A percentile compares a stretch with the other conserved stretches of the same genome.
Conservation (phyloP, 305 asterid species). For the Andrographis paniculata region DNA sequence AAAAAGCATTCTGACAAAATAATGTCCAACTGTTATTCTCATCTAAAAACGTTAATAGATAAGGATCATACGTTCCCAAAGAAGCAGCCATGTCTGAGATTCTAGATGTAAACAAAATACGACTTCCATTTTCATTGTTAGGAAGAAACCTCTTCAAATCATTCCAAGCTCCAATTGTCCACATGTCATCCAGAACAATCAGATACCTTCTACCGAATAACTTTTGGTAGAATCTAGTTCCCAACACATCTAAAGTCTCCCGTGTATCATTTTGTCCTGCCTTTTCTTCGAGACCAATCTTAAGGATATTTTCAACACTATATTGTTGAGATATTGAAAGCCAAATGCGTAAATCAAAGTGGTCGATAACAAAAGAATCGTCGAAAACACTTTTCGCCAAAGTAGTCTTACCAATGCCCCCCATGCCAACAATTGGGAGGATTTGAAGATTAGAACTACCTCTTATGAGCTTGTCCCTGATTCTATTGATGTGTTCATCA, state of each 20-base stretch:
- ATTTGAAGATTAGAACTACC: neutral
- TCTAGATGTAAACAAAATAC: neutral
- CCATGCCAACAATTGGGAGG: no score
- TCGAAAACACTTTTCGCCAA: neutral
- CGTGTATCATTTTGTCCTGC: neutral
- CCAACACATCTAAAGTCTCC: neutral
- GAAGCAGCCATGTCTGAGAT: neutral
- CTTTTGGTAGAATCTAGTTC: neutral
- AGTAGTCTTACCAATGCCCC: neutral
- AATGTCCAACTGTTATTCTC: neutral
- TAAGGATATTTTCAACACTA: neutral
- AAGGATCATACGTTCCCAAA: neutral
- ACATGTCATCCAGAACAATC: neutral
- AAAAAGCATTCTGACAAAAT: neutral
- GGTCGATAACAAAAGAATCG: neutral
- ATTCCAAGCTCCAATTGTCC: neutral
- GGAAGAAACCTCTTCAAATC: neutral
- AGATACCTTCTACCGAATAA: neutral
- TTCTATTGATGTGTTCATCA: neutral
- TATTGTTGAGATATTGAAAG: slow-evolving; percentile 1
- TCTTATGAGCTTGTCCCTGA: neutral
- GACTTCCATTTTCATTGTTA: neutral
- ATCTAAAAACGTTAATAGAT: neutral
- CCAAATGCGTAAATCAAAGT: neutral
- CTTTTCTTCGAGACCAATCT: neutral